phyloP scores from a whole-genome alignment of 495 filamentous ascomycete species.

The Aspergillus nidulans region DNA sequence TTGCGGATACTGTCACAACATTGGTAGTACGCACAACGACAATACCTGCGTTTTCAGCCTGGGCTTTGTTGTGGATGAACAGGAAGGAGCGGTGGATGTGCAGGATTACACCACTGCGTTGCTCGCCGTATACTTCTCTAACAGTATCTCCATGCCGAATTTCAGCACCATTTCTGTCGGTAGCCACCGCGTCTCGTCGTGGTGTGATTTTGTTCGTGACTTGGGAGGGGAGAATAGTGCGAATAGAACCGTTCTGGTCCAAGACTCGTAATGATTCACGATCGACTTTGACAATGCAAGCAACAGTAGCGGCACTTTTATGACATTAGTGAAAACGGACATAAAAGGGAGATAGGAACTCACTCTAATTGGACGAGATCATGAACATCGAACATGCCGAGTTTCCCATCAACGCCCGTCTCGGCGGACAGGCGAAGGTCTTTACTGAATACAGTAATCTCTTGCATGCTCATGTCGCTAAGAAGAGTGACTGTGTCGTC shows the following conservation, averaged over 20 bases:
- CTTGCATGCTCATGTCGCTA: constrained; percentile 83
- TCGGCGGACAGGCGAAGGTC: constrained; percentile 91
- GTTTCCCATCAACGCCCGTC: constrained; percentile 70
- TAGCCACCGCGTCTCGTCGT: constrained; percentile 78
- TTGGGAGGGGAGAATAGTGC: constrained; percentile 81
- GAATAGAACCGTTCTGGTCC: constrained; percentile 80
- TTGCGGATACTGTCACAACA: constrained; percentile 83
- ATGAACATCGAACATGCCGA: constrained; percentile 82
- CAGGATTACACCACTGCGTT: constrained; percentile 78
- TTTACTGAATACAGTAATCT: constrained; percentile 97
- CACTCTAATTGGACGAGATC: constrained; percentile 93
- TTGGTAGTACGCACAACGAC: constrained; percentile 83
- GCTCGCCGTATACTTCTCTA: constrained; percentile 82
- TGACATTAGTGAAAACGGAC: constrained; percentile 26
- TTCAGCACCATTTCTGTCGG: constrained; percentile 89
- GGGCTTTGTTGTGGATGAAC: constrained; percentile 80
- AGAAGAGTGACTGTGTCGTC: constrained; percentile 88
- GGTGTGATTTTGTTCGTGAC: constrained; percentile 81
- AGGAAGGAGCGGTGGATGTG: constrained; percentile 88
- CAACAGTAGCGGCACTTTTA: constrained; percentile 73
- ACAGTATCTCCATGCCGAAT: constrained; percentile 89
- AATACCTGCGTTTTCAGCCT: constrained; percentile 82
- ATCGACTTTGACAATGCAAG: constrained; percentile 90
- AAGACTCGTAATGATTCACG: constrained; percentile 84
- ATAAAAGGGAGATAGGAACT: constrained; percentile 22